These are phyloP conservation scores for Zelopaecilomyces penicillatus DNA, from an alignment of 2,329 filamentous ascomycete genomes.

Conservation along the genomic window DNA sequence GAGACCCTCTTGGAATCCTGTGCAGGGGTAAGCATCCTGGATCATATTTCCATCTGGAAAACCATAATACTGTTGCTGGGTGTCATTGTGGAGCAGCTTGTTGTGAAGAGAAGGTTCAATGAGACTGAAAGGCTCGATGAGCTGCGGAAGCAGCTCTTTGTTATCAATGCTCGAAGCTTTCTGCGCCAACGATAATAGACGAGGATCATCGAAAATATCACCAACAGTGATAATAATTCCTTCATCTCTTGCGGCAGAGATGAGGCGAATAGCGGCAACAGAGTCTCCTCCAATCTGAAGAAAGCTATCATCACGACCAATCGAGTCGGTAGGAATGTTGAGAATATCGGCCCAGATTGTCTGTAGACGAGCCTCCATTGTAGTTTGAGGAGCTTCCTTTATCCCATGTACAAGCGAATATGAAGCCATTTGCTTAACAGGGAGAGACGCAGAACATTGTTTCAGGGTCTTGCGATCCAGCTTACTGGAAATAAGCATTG, in stretches of 20 bases:
- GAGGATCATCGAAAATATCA: conserved; percentile 6
- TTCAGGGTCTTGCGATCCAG: conserved; percentile 1
- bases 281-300: conserved; percentile 10
- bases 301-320: conserved; percentile 10
- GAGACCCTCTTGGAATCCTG: conserved; percentile 13
- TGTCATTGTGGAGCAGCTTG: conserved; percentile 7
- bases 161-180: background rate
- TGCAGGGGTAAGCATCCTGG: conserved; percentile 13
- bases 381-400: conserved; percentile 4
- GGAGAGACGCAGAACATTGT: background rate
- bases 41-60: background rate
- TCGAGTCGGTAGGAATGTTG: conserved; percentile 3
- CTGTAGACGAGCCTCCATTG: conserved; percentile 5
- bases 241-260: background rate
- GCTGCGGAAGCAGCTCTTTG: background rate
- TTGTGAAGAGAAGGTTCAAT: background rate
- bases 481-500: conserved; percentile 10
- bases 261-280: conserved; percentile 6
- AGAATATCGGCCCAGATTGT: conserved; percentile 6
- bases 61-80: background rate
- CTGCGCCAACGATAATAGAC: conserved; percentile 1
- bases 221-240: conserved; percentile 2
- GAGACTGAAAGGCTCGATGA: conserved; percentile 1
- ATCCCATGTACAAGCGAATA: conserved; percentile 4
- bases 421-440: background rate